Percentiles rank a stretch among this genome's conserved stretches.
phyloP scores from a whole-genome alignment of 1,284 basidiomycete genomes.

The Irpex sp. region DNA sequence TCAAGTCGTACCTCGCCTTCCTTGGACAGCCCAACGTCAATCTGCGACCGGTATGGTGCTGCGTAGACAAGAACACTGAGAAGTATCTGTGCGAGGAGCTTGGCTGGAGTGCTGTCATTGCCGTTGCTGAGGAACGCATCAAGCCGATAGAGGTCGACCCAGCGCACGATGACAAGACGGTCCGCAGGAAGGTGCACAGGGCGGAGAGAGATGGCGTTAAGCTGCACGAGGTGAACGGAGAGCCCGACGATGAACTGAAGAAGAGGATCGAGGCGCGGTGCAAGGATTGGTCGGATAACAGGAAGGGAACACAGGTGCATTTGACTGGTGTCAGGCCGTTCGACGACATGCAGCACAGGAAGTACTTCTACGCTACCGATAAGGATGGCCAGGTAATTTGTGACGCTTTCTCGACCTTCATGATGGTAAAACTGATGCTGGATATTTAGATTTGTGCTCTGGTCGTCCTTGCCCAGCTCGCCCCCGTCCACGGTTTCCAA shows the following conservation, averaged over 20 bases:
- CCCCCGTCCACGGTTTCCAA: conserved; percentile 48
- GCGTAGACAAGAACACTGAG: conserved; percentile 42
- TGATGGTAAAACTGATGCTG: background rate
- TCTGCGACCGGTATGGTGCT: conserved; percentile 51
- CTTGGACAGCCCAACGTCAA: conserved; percentile 28
- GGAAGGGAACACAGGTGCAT: conserved; percentile 53
- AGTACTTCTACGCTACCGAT: conserved; percentile 50
- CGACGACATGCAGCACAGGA: conserved; percentile 46
- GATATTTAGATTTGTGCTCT: conserved; percentile 34
- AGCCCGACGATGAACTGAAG: conserved; percentile 37
- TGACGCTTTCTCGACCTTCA: background rate
- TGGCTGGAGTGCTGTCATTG: conserved; percentile 48
- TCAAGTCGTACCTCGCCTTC: conserved; percentile 37
- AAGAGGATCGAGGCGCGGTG: conserved; percentile 39
- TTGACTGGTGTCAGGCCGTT: conserved; percentile 51
- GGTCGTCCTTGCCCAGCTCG: conserved; percentile 52
- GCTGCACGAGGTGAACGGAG: conserved; percentile 33
- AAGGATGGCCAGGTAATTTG: conserved; percentile 33
- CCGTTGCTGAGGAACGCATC: conserved; percentile 51
- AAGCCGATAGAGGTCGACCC: conserved; percentile 39
- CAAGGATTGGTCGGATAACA: conserved; percentile 40
- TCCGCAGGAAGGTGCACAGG: conserved; percentile 43
- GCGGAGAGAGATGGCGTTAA: conserved; percentile 47
- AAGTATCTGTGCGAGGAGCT: conserved; percentile 41
- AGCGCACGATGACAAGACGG: conserved; percentile 38